phyloP scores from a whole-genome alignment of 106 monocot genomes.

The Allium fistulosum region DNA sequence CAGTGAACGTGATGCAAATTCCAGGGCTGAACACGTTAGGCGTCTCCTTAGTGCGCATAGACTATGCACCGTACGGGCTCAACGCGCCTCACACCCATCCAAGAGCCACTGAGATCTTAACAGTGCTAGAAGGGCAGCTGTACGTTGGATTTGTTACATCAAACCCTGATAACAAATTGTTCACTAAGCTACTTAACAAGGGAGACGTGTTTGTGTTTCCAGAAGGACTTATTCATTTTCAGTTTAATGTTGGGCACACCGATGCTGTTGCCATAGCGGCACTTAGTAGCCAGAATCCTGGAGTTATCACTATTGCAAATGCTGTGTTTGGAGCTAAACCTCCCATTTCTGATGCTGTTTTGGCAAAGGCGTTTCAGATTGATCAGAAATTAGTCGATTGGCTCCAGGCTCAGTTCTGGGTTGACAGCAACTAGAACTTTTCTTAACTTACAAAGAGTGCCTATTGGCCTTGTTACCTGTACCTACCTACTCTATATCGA shows the following conservation, averaged over 20 bases:
- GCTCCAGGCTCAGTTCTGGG: not conserved
- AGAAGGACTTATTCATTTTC: conserved; percentile 10
- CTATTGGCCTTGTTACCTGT: no score
- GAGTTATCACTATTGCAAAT: conserved; percentile 38
- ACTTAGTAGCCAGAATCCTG: conserved; percentile 9
- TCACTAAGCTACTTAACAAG: not conserved
- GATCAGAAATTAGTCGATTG: conserved; percentile 1
- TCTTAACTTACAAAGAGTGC: no score
- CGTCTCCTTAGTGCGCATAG: conserved; percentile 6
- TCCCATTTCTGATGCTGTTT: not conserved
- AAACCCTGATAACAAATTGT: conserved; percentile 3
- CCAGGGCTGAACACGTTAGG: conserved; percentile 7
- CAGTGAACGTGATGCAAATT: not conserved
- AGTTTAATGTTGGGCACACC: not conserved
- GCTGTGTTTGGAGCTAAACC: conserved; percentile 38
- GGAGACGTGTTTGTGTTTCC: conserved; percentile 13
- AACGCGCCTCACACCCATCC: conserved; percentile 12
- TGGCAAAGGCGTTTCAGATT: conserved; percentile 38
- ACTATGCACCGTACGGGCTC: conserved; percentile 6
- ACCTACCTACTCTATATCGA: no score
- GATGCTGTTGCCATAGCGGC: conserved; percentile 6
- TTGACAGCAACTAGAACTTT: no score
- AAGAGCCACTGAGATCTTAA: conserved; percentile 4
- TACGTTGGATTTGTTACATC: conserved; percentile 3
- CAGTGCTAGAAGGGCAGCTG: not conserved